phyloP scores from a whole-genome alignment of 2,329 filamentous ascomycete genomes.

The Apiospora hydei region DNA sequence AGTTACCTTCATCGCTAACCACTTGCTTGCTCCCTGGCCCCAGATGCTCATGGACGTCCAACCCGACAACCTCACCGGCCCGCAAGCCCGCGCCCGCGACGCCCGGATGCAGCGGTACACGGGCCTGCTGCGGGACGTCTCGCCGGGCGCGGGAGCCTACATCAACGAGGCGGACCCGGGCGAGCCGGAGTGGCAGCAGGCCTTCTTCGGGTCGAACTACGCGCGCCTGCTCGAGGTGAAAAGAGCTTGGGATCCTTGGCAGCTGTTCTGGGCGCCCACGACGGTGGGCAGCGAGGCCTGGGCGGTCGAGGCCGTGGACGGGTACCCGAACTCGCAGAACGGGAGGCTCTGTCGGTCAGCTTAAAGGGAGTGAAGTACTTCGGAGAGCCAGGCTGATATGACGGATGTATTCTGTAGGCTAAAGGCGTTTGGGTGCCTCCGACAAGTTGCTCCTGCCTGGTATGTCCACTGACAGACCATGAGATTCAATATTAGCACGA shows the following conservation, averaged over 20 bases:
- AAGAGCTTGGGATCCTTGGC: conserved; percentile 53
- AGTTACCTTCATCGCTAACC: background rate
- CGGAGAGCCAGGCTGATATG: background rate
- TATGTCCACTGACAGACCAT: background rate
- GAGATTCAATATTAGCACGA: background rate
- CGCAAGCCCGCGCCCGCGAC: conserved; percentile 30
- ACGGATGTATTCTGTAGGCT: background rate
- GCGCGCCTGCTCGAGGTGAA: conserved; percentile 52
- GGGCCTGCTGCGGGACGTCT: conserved; percentile 39
- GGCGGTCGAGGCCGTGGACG: conserved; percentile 45
- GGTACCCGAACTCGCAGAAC: conserved; percentile 41
- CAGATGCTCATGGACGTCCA: conserved; percentile 15
- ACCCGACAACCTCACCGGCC: background rate
- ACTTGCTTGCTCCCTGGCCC: background rate
- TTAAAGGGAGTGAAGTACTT: background rate
- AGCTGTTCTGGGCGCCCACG: conserved; percentile 46
- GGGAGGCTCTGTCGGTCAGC: conserved; percentile 45
- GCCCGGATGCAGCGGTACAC: conserved; percentile 34
- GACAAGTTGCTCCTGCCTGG: background rate
- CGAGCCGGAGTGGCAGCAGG: conserved; percentile 52
- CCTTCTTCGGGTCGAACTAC: conserved; percentile 58
- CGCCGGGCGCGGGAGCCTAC: conserved; percentile 53
- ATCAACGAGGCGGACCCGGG: conserved; percentile 60
- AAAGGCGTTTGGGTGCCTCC: background rate
- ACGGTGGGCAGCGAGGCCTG: conserved; percentile 61